Conservation (phyloP, 768 basidiomycete species). For the Cyclocybe aegerita region DNA sequence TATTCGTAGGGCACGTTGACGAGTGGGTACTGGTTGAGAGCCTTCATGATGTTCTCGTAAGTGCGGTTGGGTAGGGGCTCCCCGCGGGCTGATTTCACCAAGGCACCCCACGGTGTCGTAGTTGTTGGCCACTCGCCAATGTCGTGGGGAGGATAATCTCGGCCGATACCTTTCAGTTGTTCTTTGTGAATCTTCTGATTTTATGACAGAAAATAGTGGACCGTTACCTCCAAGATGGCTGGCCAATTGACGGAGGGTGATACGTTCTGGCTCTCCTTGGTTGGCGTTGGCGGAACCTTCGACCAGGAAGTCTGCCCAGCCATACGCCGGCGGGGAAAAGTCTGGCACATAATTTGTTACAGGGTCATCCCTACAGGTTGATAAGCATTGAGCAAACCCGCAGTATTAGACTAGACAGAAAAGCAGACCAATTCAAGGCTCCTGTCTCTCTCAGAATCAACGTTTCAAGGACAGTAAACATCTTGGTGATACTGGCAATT, state of each 20-base stretch:
- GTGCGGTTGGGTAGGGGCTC: no score
- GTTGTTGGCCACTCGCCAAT: conserved; percentile 40
- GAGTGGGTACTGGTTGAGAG: conserved; percentile 36
- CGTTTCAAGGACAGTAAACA: conserved; percentile 49
- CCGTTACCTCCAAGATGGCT: conserved; percentile 37
- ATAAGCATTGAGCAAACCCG: neutral
- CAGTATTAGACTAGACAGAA: neutral
- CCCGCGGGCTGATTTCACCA: no score
- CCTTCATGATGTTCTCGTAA: conserved; percentile 30
- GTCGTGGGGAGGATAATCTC: conserved; percentile 32
- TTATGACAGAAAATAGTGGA: conserved; percentile 1
- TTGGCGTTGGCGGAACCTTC: conserved; percentile 9
- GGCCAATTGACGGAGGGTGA: conserved; percentile 40
- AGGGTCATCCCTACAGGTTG: conserved; percentile 44
- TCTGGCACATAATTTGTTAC: conserved; percentile 43
- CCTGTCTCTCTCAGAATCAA: conserved; percentile 49
- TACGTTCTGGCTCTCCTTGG: conserved; percentile 18
- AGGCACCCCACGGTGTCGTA: neutral
- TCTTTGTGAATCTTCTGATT: neutral
- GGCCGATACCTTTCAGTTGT: conserved; percentile 28
- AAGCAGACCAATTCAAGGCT: conserved; percentile 31
- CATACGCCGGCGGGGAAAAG: conserved; percentile 32
- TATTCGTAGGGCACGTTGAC: conserved; percentile 42
- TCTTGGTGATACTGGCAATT: conserved; percentile 51
- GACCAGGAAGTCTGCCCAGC: conserved; percentile 31